Evolutionary conservation across 1,284 basidiomycete genomes (phyloP).

Genomic region (Butyriboletus appendiculatus): DNA sequence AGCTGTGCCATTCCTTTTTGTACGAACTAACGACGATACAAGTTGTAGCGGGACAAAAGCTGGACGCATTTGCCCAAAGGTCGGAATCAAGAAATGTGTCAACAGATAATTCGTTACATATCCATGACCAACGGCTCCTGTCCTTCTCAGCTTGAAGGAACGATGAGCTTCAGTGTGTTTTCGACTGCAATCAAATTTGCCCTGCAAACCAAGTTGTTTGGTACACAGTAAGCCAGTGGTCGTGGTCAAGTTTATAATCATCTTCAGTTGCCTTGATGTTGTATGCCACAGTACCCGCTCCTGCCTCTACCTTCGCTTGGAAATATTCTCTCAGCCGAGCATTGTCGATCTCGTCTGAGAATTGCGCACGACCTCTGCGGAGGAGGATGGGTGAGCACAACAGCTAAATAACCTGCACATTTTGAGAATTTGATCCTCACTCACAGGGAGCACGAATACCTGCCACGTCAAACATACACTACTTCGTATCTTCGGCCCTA

Average conservation of each 20-base stretch:
- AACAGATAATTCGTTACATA: neutral
- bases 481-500: too few relatives aligned
- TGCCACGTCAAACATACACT: too few relatives aligned
- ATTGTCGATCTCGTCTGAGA: slow-evolving; percentile 10
- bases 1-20: neutral
- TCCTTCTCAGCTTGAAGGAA: neutral
- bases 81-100: neutral
- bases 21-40: neutral
- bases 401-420: slow-evolving; percentile 30
- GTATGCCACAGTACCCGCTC: slow-evolving; percentile 13
- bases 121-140: neutral
- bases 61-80: neutral
- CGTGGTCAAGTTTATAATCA: slow-evolving; percentile 16
- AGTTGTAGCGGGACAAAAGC: neutral
- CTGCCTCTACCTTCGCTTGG: slow-evolving; percentile 18
- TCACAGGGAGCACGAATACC: slow-evolving; percentile 3
- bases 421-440: neutral
- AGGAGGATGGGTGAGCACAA: slow-evolving; percentile 31
- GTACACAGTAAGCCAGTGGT: slow-evolving; percentile 19
- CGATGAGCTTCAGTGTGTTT: neutral
- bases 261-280: slow-evolving; percentile 9
- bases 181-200: neutral
- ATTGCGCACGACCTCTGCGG: slow-evolving; percentile 4
- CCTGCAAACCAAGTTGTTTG: slow-evolving; percentile 22
- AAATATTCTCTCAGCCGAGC: slow-evolving; percentile 16